Base-by-base conservation (phyloP, 352 stramenopile genomes). In the Elongisporangium senticosum region DNA sequence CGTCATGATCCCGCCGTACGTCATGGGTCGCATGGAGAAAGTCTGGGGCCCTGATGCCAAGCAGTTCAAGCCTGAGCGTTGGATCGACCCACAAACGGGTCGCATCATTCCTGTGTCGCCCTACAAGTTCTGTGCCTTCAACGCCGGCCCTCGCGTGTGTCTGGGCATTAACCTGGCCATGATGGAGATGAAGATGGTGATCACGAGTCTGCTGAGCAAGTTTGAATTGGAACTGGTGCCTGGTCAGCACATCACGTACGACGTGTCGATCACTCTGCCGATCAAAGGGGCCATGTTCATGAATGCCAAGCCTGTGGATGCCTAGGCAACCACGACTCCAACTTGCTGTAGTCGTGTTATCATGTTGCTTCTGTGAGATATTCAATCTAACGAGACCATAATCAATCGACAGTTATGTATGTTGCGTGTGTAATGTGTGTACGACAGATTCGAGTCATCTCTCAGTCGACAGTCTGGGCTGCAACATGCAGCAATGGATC, bases 161-260 rank as follows among this genome's bases (percentile, higher is more conserved):
- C 62, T 95, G 17, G 83, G 82, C 4, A 58, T 75, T 39, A 55
- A 69, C n/a, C 33, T 87, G 37, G 70, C 83, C 6, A 69, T 78
- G 67, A 61, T 93, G 2, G 80, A 96, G 71, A 90, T 94, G 67
- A 93, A 93, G 70, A 59, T 94, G 48, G 70, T 89, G 11, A 58
- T 88, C 13, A 62, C 71, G 3, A 65, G 68, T 4, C 51, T 96
- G 22, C 40, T 96, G 21, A 67, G 66, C 37, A 81, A 79, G 40
- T 93, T 91, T 28, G 56, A 77, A 20, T 54, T 95, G 13, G 24
- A 74, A 21, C 43, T 85, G 7, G 17, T 69, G 23, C 60, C 70
- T 3, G 57, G 59, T 0, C 58, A 84, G 40, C 19, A 60, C 0
- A 54, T 84, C 49, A 83, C 65, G 54, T 87, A 81, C 64, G 74